These are phyloP conservation scores for Draba incana DNA, from an alignment of 345 rosid genomes.

Conservation along the genomic window DNA sequence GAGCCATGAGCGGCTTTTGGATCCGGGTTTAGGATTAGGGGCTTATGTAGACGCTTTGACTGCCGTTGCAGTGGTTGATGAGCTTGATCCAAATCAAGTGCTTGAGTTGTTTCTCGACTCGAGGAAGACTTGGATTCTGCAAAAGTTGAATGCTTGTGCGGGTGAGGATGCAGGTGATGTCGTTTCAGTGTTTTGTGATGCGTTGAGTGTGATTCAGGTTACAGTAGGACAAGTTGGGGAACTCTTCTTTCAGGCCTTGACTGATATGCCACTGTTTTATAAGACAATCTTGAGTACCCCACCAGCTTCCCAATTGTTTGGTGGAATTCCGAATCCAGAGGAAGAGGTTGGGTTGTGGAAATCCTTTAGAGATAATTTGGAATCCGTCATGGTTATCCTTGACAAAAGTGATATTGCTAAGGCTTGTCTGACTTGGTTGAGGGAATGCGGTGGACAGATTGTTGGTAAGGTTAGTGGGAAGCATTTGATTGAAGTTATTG, in stretches of 20 bases:
- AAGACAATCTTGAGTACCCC: constrained; percentile 82
- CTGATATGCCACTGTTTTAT: constrained; percentile 89
- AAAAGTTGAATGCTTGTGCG: constrained; percentile 57
- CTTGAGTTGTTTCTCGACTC: constrained; percentile 75
- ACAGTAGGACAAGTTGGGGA: constrained; percentile 91
- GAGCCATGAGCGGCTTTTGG: constrained; percentile 81
- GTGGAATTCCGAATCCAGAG: constrained; percentile 93
- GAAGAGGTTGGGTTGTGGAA: constrained; percentile 93
- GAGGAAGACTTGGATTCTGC: constrained; percentile 78
- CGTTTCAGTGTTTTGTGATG: constrained; percentile 73
- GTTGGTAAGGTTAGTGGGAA: constrained; percentile 66
- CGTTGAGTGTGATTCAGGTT: constrained; percentile 71
- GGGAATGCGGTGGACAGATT: constrained; percentile 65
- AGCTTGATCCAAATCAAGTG: constrained; percentile 70
- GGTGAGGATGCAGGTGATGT: constrained; percentile 49
- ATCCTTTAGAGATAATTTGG: constrained; percentile 76
- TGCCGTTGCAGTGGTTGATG: constrained; percentile 84
- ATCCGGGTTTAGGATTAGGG: constrained; percentile 58
- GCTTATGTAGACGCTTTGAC: constrained; percentile 88
- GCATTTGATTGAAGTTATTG: constrained; percentile 66
- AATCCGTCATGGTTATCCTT: constrained; percentile 57
- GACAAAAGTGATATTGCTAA: constrained; percentile 59
- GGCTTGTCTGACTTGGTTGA: constrained; percentile 82
- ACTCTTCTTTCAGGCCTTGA: constrained; percentile 84
- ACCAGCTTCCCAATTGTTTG: constrained; percentile 91